phyloP scores from a whole-genome alignment of 148 eudicot genomes.

The Chenopodium quinoa region DNA sequence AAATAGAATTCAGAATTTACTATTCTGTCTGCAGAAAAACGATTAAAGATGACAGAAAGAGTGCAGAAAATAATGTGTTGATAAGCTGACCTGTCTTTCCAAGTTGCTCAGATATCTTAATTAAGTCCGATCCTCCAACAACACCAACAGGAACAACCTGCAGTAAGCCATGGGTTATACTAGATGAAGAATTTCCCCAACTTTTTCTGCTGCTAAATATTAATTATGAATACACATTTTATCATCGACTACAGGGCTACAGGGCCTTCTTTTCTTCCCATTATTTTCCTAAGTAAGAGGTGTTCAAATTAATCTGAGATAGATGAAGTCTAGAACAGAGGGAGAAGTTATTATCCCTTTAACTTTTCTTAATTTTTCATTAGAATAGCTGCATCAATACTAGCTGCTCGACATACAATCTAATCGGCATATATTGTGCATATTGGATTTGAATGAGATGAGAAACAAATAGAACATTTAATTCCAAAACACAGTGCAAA shows the following conservation, averaged over 20 bases:
- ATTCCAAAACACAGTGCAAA: neutral
- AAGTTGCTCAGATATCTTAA: slow-evolving; percentile 96
- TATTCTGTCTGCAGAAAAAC: neutral
- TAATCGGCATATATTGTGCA: neutral
- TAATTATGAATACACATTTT: neutral
- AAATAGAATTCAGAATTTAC: neutral
- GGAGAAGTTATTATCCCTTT: no score
- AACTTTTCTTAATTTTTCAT: no score
- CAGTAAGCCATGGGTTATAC: slow-evolving; percentile 17
- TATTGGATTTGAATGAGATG: neutral
- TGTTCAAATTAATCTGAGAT: no score
- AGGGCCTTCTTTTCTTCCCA: neutral
- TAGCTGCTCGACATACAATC: neutral
- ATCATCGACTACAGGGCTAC: neutral
- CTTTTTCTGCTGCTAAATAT: no score
- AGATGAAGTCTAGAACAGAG: no score
- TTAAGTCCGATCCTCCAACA: slow-evolving; percentile 96
- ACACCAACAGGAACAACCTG: slow-evolving; percentile 91
- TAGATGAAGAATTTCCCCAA: neutral
- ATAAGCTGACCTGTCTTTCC: slow-evolving; percentile 68
- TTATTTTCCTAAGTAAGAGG: neutral
- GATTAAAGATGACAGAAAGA: neutral
- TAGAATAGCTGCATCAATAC: no score
- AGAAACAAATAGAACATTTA: no score
- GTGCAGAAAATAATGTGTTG: neutral